Conservation (phyloP, 2,329 filamentous ascomycete genomes). For the Neofusicoccum parvum region DNA sequence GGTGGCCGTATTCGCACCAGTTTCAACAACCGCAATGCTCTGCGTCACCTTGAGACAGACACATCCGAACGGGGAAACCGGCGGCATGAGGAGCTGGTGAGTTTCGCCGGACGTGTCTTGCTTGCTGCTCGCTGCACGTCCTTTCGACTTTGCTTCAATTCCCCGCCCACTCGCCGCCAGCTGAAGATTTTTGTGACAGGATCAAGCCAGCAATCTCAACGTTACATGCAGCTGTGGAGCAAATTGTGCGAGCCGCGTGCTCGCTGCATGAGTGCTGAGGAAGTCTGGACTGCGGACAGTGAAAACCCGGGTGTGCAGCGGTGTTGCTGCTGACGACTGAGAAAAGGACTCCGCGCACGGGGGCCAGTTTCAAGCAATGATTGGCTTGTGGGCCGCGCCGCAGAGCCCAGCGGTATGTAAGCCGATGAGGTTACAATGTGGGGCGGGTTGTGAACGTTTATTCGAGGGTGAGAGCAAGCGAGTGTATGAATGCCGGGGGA, state of each 20-base stretch:
- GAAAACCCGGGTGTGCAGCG: not conserved
- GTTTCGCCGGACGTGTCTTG: no score
- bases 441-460: not conserved
- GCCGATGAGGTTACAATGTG: not conserved
- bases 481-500: not conserved
- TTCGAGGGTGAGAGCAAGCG: not conserved
- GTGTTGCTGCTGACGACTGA: not conserved
- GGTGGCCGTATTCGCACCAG: not conserved
- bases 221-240: not conserved
- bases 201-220: not conserved
- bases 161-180: no score
- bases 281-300: not conserved
- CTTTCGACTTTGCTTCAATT: no score
- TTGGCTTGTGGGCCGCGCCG: slow-evolving; percentile 1
- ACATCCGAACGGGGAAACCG: no score
- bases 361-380: not conserved
- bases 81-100: no score
- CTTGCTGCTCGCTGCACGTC: no score
- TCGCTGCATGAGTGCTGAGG: not conserved
- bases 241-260: not conserved
- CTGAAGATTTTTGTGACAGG: not conserved
- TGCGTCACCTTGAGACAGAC: not conserved
- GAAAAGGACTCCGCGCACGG: not conserved
- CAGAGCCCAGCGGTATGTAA: not conserved
- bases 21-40: not conserved